These are phyloP conservation scores for Mrakia gelida DNA, from an alignment of 768 basidiomycete genomes.

Conservation along the genomic window DNA sequence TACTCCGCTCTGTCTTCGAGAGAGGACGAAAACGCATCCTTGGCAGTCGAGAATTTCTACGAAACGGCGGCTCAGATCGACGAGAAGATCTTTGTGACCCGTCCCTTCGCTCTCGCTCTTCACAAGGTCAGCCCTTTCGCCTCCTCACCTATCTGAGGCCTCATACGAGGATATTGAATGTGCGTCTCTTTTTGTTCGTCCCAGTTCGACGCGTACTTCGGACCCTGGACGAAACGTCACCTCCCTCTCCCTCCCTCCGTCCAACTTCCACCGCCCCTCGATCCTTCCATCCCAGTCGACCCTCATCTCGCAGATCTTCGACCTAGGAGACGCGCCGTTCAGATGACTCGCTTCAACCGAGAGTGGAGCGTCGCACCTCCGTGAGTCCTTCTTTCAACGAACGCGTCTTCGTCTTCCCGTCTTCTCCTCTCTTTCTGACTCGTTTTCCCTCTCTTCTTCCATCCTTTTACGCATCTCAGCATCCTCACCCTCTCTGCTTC, in stretches of 20 bases:
- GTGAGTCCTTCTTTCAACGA: neutral
- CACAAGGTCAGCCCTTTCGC: slow-evolving; percentile 17
- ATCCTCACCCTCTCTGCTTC: slow-evolving; percentile 4
- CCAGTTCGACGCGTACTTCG: slow-evolving; percentile 27
- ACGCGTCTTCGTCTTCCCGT: neutral
- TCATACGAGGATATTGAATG: too few relatives aligned
- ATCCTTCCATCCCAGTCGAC: neutral
- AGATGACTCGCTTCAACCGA: neutral
- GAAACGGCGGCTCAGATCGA: slow-evolving; percentile 21
- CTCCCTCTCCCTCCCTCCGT: neutral
- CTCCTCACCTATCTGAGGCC: too few relatives aligned
- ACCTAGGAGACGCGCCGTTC: neutral
- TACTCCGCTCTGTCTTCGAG: neutral
- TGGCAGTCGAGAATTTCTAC: neutral
- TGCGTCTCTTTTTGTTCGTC: neutral
- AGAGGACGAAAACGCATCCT: neutral
- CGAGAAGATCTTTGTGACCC: slow-evolving; percentile 23
- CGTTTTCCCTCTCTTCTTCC: neutral
- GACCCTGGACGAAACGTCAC: slow-evolving; percentile 11
- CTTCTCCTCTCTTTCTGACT: too few relatives aligned
- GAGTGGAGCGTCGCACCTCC: slow-evolving; percentile 2
- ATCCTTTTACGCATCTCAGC: neutral
- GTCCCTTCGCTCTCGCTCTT: slow-evolving; percentile 26
- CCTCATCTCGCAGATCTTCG: slow-evolving; percentile 6
- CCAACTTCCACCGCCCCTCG: neutral